A percentile compares a stretch with the other conserved stretches of the same genome.
Conservation (phyloP, 2,329 filamentous ascomycete genomes). For the Ceratocystis cacaofunesta region DNA sequence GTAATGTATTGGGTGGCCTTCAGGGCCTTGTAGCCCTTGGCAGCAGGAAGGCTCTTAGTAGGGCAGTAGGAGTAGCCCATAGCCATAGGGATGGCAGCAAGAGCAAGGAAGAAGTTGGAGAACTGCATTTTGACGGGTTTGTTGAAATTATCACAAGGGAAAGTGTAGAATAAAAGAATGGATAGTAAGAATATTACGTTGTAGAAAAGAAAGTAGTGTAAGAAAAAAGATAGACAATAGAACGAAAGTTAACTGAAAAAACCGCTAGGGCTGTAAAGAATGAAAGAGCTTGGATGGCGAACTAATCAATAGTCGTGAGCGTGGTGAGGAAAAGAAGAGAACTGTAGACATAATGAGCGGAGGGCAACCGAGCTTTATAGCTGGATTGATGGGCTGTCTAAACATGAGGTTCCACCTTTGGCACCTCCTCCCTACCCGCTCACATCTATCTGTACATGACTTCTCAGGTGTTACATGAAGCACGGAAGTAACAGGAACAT, state of each 20-base stretch:
- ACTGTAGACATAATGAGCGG: background rate
- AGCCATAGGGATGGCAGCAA: background rate
- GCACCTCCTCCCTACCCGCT: background rate
- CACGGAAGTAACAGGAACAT: background rate
- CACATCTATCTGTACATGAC: background rate
- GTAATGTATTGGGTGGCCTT: background rate
- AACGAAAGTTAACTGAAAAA: constrained; percentile 2
- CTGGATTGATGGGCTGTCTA: background rate
- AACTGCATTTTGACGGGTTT: constrained; percentile 1
- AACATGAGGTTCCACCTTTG: background rate
- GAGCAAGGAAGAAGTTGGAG: constrained; percentile 3
- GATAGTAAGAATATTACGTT: background rate
- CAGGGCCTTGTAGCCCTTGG: constrained; percentile 5
- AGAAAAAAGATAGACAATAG: background rate
- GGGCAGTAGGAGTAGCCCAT: constrained; percentile 10
- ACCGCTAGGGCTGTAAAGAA: constrained; percentile 8
- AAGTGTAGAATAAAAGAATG: background rate
- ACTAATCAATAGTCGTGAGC: background rate
- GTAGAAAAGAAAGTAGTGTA: constrained; percentile 3
- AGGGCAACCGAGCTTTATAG: background rate
- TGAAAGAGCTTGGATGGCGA: constrained; percentile 2
- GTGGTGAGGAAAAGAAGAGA: background rate
- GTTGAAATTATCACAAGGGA: background rate
- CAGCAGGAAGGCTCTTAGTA: constrained; percentile 14
- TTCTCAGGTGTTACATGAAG: background rate